Evolutionary conservation across 495 filamentous ascomycete genomes (phyloP).

Genomic region (Hypoxylon fragiforme): DNA sequence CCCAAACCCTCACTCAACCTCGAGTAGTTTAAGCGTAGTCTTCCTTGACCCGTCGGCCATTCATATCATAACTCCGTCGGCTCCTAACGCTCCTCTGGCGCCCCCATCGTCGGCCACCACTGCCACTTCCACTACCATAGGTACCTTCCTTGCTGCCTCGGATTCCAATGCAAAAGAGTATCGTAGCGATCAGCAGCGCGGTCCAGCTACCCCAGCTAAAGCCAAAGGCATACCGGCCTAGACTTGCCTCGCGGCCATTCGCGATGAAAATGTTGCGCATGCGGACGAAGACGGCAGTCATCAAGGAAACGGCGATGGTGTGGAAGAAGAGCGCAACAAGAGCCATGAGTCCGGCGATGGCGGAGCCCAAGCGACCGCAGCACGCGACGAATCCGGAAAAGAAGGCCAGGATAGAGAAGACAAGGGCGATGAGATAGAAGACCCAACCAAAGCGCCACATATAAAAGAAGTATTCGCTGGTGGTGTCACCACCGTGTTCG

Average conservation of each 20-base stretch:
- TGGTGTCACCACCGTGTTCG: conserved; percentile 49
- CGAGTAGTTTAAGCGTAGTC: conserved; percentile 60
- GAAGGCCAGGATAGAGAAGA: conserved; percentile 61
- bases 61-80: conserved; percentile 50
- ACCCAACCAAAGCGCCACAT: conserved; percentile 69
- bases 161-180: conserved; percentile 68
- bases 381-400: conserved; percentile 56
- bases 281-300: conserved; percentile 69
- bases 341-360: conserved; percentile 44
- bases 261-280: conserved; percentile 70
- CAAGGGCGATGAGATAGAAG: conserved; percentile 71
- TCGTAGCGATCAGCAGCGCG: conserved; percentile 67
- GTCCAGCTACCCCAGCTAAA: conserved; percentile 84
- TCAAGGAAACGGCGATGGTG: conserved; percentile 51
- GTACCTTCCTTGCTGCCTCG: conserved; percentile 13
- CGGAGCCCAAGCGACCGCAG: conserved; percentile 53
- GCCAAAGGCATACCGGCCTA: conserved; percentile 76
- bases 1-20: too few species aligned
- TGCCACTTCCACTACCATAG: neutral
- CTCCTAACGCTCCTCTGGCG: conserved; percentile 43
- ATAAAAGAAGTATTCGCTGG: conserved; percentile 54
- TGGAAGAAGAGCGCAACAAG: conserved; percentile 49
- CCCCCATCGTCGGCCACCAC: conserved; percentile 35
- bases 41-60: conserved; percentile 64
- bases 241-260: conserved; percentile 57